phyloP scores from a whole-genome alignment of 1,139 yeast genomes.

The Pichia kudriavzevii region DNA sequence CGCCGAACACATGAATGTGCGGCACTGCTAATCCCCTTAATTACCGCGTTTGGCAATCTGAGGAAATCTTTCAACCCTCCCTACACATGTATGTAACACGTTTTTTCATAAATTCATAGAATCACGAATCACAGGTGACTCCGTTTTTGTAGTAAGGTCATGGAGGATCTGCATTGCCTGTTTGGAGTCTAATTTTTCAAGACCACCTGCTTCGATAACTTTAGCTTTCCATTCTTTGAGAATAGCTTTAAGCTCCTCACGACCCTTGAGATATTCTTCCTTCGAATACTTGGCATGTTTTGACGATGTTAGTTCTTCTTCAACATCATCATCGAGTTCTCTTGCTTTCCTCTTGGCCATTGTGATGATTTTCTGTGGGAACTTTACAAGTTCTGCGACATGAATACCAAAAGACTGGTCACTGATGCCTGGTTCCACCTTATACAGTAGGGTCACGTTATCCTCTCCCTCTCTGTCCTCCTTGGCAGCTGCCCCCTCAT shows the following conservation, averaged over 20 bases:
- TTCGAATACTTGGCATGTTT: conserved; percentile 47
- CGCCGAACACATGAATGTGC: too few relatives aligned
- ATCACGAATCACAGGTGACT: too few relatives aligned
- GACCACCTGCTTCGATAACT: conserved; percentile 34
- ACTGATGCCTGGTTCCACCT: conserved; percentile 86
- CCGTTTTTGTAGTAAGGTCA: too few relatives aligned
- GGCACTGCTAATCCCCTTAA: not conserved
- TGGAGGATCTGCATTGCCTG: conserved; percentile 37
- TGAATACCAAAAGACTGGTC: conserved; percentile 96
- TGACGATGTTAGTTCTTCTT: conserved; percentile 22
- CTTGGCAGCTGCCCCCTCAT: conserved; percentile 28
- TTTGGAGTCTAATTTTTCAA: conserved; percentile 30
- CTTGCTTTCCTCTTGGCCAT: conserved; percentile 95
- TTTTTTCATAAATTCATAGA: too few relatives aligned
- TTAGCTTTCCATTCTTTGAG: conserved; percentile 55
- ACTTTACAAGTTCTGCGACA: conserved; percentile 91
- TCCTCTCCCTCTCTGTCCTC: conserved; percentile 30
- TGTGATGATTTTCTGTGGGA: conserved; percentile 77
- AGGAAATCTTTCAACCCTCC: conserved; percentile 1
- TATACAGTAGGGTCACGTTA: conserved; percentile 81
- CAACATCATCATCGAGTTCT: conserved; percentile 67
- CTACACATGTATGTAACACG: too few relatives aligned
- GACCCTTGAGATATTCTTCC: conserved; percentile 51
- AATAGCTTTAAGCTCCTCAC: conserved; percentile 44
- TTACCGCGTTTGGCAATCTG: conserved; percentile 1